Base-by-base conservation (phyloP, 2,329 filamentous ascomycete genomes). In the Emydomyces testavorans region DNA sequence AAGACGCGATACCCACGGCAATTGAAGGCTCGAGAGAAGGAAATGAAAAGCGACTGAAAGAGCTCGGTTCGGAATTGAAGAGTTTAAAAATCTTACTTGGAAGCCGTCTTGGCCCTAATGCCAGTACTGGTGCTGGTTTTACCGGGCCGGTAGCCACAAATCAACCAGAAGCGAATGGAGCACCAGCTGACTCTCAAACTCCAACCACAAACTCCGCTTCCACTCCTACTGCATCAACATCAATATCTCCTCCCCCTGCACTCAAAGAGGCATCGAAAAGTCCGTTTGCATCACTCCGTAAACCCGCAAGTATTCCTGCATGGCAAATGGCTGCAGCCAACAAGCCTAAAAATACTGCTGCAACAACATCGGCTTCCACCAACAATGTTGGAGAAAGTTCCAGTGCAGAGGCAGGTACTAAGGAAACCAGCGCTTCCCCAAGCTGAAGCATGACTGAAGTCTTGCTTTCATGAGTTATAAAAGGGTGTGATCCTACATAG, bases 31-130 rank as follows among this genome's bases (percentile, higher is more conserved):
- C 95, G 61, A 90, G 90, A 67, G 85, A 90, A 52, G 75, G 79
- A 46, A 86, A 85, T 21, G 89, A 96, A 61, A 77, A 73, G 55
- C 77, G 88, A 41, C 71, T 98, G 50, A 83, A 81, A 65, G 92
- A 96, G 58, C 78, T 98, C 55, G 85, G 85, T 56, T 77, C 75
- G 5, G 92, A 98, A 67, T 74, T 98, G 58, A 87, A 85, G 71
- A 95, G 89, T 63, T 71, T 98, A 58, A 96, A 95, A 75, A 85
- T 85, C 2, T 73, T 98, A 46, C 79, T 98, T 43, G 73, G 73
- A 28, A 83, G 80, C 63, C 69, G 79, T 36, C 72, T 82, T 37
- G 68, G 70, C 53, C 62, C 58, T 49, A 54, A 59, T 48, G 56
- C 60, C 29, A 58, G 58, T 47, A 51, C 61, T 48, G 54, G 57